Conservation (phyloP, 2,329 filamentous ascomycete genomes). For the Penicillium olsonii region DNA sequence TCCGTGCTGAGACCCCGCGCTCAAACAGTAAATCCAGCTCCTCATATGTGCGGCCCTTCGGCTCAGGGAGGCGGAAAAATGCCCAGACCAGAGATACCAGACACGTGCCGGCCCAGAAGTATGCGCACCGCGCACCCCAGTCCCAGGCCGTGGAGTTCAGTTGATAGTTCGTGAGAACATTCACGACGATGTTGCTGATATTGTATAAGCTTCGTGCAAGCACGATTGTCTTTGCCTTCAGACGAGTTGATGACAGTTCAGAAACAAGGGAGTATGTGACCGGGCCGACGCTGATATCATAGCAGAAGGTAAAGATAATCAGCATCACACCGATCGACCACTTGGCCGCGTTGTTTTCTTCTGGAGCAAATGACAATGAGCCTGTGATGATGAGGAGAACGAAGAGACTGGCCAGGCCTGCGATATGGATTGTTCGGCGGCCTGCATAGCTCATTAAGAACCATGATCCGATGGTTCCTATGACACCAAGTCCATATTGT, state of each 20-base stretch:
- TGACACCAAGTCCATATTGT: slow-evolving; percentile 54
- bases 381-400: slow-evolving; percentile 32
- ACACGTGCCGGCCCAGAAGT: slow-evolving; percentile 45
- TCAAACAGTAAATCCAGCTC: slow-evolving; percentile 48
- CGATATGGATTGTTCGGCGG: slow-evolving; percentile 43
- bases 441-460: slow-evolving; percentile 43
- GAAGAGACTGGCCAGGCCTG: slow-evolving; percentile 27
- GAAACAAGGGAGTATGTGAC: slow-evolving; percentile 55
- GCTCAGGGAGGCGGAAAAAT: slow-evolving; percentile 48
- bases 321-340: slow-evolving; percentile 47
- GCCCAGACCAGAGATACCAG: slow-evolving; percentile 42
- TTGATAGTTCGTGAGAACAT: slow-evolving; percentile 32
- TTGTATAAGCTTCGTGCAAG: slow-evolving; percentile 55
- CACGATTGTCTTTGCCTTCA: slow-evolving; percentile 57
- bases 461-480: slow-evolving; percentile 56
- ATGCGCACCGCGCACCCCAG: slow-evolving; percentile 40
- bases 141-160: slow-evolving; percentile 39
- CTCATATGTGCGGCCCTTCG: slow-evolving; percentile 44
- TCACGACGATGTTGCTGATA: slow-evolving; percentile 49
- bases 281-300: slow-evolving; percentile 57
- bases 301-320: slow-evolving; percentile 52
- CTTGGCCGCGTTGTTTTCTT: slow-evolving; percentile 31
- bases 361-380: slow-evolving; percentile 24
- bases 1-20: slow-evolving; percentile 38
- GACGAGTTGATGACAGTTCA: slow-evolving; percentile 54